These are phyloP conservation scores for Dimargaris xerosporica DNA, from an alignment of 192 early-diverging fungal genomes.

Conservation along the genomic window DNA sequence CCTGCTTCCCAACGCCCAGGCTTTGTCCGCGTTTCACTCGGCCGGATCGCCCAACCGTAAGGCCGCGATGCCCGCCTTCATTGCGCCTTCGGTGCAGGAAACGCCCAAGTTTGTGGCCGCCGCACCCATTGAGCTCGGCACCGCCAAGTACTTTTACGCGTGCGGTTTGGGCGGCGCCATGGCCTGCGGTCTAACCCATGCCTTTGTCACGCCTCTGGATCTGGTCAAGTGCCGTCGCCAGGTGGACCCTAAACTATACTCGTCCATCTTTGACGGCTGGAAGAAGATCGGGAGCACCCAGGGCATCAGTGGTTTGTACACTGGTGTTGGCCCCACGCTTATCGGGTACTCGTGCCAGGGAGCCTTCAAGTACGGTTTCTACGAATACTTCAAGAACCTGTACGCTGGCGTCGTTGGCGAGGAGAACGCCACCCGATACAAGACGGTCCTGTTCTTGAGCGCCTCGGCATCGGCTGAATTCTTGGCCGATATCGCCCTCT, in stretches of 20 bases:
- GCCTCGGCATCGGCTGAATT: slow-evolving; percentile 69
- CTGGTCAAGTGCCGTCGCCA: slow-evolving; percentile 41
- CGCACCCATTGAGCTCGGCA: slow-evolving; percentile 30
- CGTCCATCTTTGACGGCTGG: slow-evolving; percentile 34
- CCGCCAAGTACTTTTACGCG: slow-evolving; percentile 43
- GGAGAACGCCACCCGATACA: slow-evolving; percentile 57
- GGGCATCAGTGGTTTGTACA: slow-evolving; percentile 56
- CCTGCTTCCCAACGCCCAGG: not conserved
- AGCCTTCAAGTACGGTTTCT: slow-evolving; percentile 77
- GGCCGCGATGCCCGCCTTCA: slow-evolving; percentile 13
- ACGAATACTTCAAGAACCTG: slow-evolving; percentile 77
- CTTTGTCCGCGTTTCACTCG: slow-evolving; percentile 10
- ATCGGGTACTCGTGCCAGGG: slow-evolving; percentile 77
- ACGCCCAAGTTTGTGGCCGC: slow-evolving; percentile 24
- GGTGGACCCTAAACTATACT: slow-evolving; percentile 34
- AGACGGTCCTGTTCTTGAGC: slow-evolving; percentile 49
- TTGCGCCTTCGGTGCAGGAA: slow-evolving; percentile 28
- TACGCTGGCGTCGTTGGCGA: slow-evolving; percentile 45
- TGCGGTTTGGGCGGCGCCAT: slow-evolving; percentile 44
- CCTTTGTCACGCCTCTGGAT: slow-evolving; percentile 38
- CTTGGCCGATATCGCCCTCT: slow-evolving; percentile 66
- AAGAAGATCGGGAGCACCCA: slow-evolving; percentile 38
- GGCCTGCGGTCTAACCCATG: slow-evolving; percentile 51
- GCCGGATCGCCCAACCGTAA: not conserved
- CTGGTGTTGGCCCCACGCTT: slow-evolving; percentile 62